Conservation (phyloP, 495 filamentous ascomycete species). For the Cercophora scortea region DNA sequence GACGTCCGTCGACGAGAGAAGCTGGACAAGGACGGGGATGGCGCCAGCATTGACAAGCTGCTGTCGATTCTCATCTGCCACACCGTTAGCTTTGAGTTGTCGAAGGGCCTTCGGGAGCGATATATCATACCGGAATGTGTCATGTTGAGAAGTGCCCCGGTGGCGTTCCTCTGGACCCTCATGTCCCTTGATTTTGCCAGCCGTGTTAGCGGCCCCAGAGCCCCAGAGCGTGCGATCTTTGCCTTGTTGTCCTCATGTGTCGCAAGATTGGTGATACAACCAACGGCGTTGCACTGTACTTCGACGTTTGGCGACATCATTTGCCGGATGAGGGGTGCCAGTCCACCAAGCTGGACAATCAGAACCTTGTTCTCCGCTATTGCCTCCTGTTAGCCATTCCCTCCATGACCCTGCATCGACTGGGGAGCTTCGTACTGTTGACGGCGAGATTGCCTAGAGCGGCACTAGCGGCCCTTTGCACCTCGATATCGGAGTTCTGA, state of each 20-base stretch:
- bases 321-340: slow-evolving; percentile 88
- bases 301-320: slow-evolving; percentile 99
- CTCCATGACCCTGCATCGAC: not conserved
- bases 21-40: slow-evolving; percentile 90
- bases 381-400: slow-evolving; percentile 34
- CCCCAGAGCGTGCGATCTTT: slow-evolving; percentile 93
- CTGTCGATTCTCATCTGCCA: slow-evolving; percentile 86
- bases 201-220: slow-evolving; percentile 79
- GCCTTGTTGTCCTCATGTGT: slow-evolving; percentile 99
- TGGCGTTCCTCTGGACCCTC: slow-evolving; percentile 96
- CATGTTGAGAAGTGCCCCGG: slow-evolving; percentile 95
- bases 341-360: slow-evolving; percentile 85
- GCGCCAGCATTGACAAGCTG: slow-evolving; percentile 94
- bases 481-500: slow-evolving; percentile 91
- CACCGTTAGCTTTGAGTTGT: slow-evolving; percentile 16
- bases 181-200: slow-evolving; percentile 97
- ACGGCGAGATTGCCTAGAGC: slow-evolving; percentile 94
- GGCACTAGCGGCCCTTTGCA: slow-evolving; percentile 93
- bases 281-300: slow-evolving; percentile 97
- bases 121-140: slow-evolving; percentile 81
- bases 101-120: not conserved
- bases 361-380: slow-evolving; percentile 96
- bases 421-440: slow-evolving; percentile 59
- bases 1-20: slow-evolving; percentile 84
- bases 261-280: slow-evolving; percentile 95